These are phyloP conservation scores for Tranzscheliella williamsii DNA, from an alignment of 1,284 basidiomycete species.

Conservation along the genomic window DNA sequence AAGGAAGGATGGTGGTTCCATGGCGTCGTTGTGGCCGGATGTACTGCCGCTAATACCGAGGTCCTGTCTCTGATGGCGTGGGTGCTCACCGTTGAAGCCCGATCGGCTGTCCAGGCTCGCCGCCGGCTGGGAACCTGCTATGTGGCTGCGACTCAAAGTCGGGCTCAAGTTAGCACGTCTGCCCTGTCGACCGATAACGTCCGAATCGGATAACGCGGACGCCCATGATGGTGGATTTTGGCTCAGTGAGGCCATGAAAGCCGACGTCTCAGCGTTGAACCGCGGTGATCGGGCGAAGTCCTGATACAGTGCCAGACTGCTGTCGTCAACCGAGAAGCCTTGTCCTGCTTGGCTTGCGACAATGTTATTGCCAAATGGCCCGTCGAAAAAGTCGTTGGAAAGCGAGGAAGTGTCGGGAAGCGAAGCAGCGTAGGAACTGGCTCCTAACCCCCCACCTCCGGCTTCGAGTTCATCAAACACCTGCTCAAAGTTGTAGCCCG, in stretches of 20 bases:
- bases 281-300: slow-evolving; percentile 9
- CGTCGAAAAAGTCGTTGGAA: slow-evolving; percentile 32
- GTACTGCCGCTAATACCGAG: no score
- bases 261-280: background rate
- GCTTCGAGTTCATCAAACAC: slow-evolving; percentile 23
- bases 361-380: slow-evolving; percentile 14
- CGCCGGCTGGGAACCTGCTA: background rate
- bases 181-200: background rate
- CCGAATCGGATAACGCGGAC: background rate
- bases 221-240: background rate
- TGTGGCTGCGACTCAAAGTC: background rate
- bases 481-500: slow-evolving; percentile 20
- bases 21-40: background rate
- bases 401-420: slow-evolving; percentile 1
- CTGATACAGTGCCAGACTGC: slow-evolving; percentile 22
- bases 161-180: background rate
- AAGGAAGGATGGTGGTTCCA: background rate
- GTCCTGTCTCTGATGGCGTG: no score
- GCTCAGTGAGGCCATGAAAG: background rate
- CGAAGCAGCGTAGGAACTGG: slow-evolving; percentile 2
- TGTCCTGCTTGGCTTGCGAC: background rate
- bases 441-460: background rate
- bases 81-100: background rate
- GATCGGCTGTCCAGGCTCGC: background rate
- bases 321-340: slow-evolving; percentile 3